Conservation (phyloP, 2,329 filamentous ascomycete species). For the Nothomitra cinnamomea region DNA sequence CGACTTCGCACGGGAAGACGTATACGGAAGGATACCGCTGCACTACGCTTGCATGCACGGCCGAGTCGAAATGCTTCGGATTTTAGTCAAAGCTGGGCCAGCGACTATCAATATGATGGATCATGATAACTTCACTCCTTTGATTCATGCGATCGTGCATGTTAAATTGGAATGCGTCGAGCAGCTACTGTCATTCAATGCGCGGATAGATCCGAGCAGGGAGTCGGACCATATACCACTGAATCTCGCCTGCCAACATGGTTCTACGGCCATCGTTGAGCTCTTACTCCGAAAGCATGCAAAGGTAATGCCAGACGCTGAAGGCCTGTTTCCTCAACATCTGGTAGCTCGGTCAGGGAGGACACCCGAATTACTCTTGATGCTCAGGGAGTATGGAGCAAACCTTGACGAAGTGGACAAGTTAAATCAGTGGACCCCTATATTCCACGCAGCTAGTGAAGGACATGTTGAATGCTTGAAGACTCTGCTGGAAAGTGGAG, state of each 20-base stretch:
- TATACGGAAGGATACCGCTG: constrained; percentile 82
- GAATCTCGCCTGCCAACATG: constrained; percentile 89
- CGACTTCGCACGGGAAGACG: constrained; percentile 65
- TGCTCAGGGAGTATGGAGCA: constrained; percentile 72
- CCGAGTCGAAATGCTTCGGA: constrained; percentile 63
- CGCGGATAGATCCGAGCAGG: constrained; percentile 71
- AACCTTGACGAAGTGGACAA: constrained; percentile 89
- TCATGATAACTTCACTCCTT: constrained; percentile 90
- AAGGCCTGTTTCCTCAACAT: constrained; percentile 94
- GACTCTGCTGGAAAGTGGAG: constrained; percentile 62
- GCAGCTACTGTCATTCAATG: constrained; percentile 56
- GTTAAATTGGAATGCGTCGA: constrained; percentile 66
- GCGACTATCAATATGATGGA: constrained; percentile 76
- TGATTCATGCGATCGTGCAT: constrained; percentile 90
- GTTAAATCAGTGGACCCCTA: constrained; percentile 89
- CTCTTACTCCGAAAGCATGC: constrained; percentile 68
- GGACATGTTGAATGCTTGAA: constrained; percentile 81
- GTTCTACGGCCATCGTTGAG: constrained; percentile 68
- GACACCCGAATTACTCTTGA: constrained; percentile 57
- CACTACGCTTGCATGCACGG: constrained; percentile 97
- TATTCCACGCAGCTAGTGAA: constrained; percentile 93
- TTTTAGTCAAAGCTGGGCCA: constrained; percentile 50
- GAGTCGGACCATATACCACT: constrained; percentile 86
- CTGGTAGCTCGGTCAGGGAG: constrained; percentile 81
- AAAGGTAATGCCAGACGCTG: constrained; percentile 77